A percentile compares a stretch with the other conserved stretches of the same genome.
These are phyloP conservation scores for Ilyonectria robusta DNA, from an alignment of 2,329 filamentous ascomycete genomes.

Conservation along the genomic window DNA sequence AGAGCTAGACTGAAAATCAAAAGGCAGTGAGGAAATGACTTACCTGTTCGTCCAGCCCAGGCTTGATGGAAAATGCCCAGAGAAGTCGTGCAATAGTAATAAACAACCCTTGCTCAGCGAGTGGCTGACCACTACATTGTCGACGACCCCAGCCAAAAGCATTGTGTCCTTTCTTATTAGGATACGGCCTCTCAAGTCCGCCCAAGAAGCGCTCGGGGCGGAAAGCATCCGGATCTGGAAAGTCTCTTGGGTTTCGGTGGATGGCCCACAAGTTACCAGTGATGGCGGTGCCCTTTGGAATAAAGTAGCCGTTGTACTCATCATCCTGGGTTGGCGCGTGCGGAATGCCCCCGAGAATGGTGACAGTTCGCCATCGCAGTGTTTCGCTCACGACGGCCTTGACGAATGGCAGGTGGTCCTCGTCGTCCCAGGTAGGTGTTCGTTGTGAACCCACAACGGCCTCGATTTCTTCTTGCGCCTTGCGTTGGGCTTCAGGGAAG, in stretches of 20 bases:
- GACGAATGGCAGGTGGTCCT: conserved; percentile 41
- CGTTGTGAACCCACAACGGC: conserved; percentile 38
- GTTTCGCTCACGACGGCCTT: conserved; percentile 45
- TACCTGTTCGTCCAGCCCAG: too few species aligned
- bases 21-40: too few species aligned
- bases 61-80: too few species aligned
- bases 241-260: neutral
- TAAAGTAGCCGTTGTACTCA: neutral
- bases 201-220: conserved; percentile 7
- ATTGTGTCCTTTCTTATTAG: too few species aligned
- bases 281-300: conserved; percentile 4
- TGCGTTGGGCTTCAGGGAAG: conserved; percentile 28
- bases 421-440: conserved; percentile 30
- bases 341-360: conserved; percentile 1
- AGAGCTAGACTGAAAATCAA: too few species aligned
- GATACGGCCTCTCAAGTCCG: too few species aligned
- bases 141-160: too few species aligned
- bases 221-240: neutral
- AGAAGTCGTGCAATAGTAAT: too few species aligned
- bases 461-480: conserved; percentile 34
- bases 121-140: too few species aligned
- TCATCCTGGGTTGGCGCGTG: conserved; percentile 14
- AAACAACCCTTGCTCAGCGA: too few species aligned
- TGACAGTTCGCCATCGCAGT: conserved; percentile 33
- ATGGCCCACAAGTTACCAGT: conserved; percentile 9